A percentile compares a stretch with the other conserved stretches of the same genome.
Conservation (phyloP, 2,329 filamentous ascomycete species). For the Amylocarpus encephaloides region DNA sequence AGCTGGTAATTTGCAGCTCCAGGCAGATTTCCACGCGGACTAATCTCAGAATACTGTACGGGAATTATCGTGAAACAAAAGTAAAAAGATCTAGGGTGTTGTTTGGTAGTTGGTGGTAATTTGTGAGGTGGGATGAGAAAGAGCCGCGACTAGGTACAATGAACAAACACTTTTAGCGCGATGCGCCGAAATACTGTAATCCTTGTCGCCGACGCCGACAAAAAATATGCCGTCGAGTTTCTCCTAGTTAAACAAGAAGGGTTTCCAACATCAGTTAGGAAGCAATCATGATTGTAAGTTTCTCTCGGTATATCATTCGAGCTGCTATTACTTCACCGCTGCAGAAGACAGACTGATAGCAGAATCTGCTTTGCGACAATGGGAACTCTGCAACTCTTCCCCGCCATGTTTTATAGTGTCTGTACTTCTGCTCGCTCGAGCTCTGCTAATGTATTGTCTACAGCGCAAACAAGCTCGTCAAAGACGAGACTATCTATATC, state of each 20-base stretch:
- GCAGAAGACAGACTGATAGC: neutral
- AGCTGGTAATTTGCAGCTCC: neutral
- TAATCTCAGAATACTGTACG: neutral
- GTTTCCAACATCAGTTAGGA: constrained; percentile 1
- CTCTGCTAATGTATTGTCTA: constrained; percentile 11
- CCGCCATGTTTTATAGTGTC: neutral
- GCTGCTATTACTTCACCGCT: neutral
- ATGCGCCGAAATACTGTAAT: constrained; percentile 15
- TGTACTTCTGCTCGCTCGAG: neutral
- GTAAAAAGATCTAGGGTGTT: neutral
- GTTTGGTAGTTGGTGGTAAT: neutral
- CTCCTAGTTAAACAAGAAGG: neutral
- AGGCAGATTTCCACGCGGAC: neutral
- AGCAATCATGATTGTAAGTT: constrained; percentile 27
- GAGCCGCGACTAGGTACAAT: constrained; percentile 8
- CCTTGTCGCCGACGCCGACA: constrained; percentile 7
- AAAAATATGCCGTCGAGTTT: neutral
- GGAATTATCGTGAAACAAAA: neutral
- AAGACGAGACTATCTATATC: constrained; percentile 83
- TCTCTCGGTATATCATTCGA: neutral
- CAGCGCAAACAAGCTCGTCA: constrained; percentile 69
- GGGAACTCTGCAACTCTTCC: neutral
- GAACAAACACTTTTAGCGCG: constrained; percentile 16
- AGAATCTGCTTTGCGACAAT: constrained; percentile 1
- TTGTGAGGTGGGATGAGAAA: constrained; percentile 16